Base-by-base conservation (phyloP, 1,284 basidiomycete genomes). In the Apiotrichum porosum region DNA sequence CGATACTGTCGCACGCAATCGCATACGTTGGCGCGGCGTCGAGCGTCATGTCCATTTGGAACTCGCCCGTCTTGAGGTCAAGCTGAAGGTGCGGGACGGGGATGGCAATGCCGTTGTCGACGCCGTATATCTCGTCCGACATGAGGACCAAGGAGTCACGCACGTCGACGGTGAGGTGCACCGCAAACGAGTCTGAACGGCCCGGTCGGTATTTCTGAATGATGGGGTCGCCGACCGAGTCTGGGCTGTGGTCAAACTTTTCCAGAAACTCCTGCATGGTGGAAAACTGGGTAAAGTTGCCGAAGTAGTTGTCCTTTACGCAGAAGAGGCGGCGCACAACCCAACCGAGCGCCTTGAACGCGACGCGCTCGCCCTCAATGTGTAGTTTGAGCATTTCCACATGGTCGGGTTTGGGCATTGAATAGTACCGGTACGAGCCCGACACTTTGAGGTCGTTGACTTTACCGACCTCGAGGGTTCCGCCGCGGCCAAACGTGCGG, bases 221-320 rank as follows among this genome's bases (percentile, higher is more conserved):
- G 2, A 92, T 77, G 1, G 88, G 88, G 69, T 95, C 91, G 5
- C 90, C 91, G 6, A 83, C 76, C 3, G 54, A 60, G 19, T 81
- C 77, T 6, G 78, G 70, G 5, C 79, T 79, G 49, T 74, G 76
- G 44, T 76, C 78, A 23, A 81, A 79, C 66, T 83, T 85, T 46
- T 83, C 80, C 43, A 90, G 75, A 65, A 88, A 92, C 73, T 95
- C 92, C 24, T 80, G 80, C 42, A 89, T 77, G 0, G 88, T 93
- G 8, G 83, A 83, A 63, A 91, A 95, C 60, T 92, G 86, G 1
- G 90, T 94, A 69, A 92, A 95, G 4, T 81, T 79, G 17, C 92
- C 92, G 48, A 94, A 83, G 69, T 95, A 95, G 68, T 95, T 94
- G 60, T 93, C 89, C 46, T 85, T 82, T 44, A 94, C 64, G 38